Percentiles rank a stretch among this genome's conserved stretches.
These are phyloP conservation scores for Candida corydali DNA, from an alignment of 805 yeast genomes.

Conservation along the genomic window DNA sequence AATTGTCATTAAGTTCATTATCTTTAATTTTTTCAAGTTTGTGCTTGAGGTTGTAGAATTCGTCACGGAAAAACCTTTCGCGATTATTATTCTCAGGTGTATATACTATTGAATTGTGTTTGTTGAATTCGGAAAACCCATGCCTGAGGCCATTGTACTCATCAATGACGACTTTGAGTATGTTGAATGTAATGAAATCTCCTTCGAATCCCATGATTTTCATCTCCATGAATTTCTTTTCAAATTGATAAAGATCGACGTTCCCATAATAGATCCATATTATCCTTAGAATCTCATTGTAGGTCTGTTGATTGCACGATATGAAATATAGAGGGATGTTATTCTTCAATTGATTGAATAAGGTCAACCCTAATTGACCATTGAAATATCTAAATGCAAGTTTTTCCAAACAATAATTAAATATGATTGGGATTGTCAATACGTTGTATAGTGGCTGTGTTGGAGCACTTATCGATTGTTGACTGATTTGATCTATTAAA, in stretches of 20 bases:
- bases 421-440: constrained; percentile 31
- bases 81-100: background rate
- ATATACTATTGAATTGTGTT: background rate
- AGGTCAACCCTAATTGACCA: constrained; percentile 31
- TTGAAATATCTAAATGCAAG: constrained; percentile 24
- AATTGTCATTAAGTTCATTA: background rate
- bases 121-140: constrained; percentile 12
- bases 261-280: constrained; percentile 39
- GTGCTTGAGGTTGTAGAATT: background rate
- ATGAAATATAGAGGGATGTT: constrained; percentile 30
- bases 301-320: constrained; percentile 38
- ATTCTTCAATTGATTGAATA: constrained; percentile 32
- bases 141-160: constrained; percentile 26
- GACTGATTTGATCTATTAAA: constrained; percentile 14
- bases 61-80: constrained; percentile 1
- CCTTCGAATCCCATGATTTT: constrained; percentile 38
- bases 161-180: constrained; percentile 28
- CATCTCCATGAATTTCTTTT: constrained; percentile 35
- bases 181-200: constrained; percentile 30
- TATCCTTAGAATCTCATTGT: constrained; percentile 33
- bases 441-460: constrained; percentile 25
- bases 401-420: constrained; percentile 27
- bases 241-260: constrained; percentile 30
- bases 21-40: background rate
- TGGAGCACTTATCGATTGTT: constrained; percentile 16